Evolutionary conservation across 768 basidiomycete species (phyloP).

Genomic region (Phaeolepiota aurea): DNA sequence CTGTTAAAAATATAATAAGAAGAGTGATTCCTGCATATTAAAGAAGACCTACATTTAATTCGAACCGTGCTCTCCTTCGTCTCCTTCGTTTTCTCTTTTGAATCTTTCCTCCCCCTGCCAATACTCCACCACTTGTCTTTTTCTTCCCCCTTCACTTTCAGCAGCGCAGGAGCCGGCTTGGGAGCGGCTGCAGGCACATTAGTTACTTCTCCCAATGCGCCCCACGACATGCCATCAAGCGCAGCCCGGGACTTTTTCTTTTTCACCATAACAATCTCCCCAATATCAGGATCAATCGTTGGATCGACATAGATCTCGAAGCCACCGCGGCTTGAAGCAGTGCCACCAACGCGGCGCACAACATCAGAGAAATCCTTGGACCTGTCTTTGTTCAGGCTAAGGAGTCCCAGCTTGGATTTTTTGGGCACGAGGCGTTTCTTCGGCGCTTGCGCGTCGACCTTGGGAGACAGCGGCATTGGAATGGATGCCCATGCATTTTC

Average conservation of each 20-base stretch:
- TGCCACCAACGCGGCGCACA: constrained; percentile 38
- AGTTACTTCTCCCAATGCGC: constrained; percentile 47
- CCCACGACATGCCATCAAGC: constrained; percentile 54
- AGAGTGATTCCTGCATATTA: neutral
- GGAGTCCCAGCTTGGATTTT: constrained; percentile 53
- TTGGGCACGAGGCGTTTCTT: constrained; percentile 58
- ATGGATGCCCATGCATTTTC: constrained; percentile 26
- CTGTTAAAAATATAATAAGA: constrained; percentile 11
- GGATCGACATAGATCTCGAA: constrained; percentile 73
- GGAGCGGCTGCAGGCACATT: constrained; percentile 31
- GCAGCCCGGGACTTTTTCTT: constrained; percentile 63
- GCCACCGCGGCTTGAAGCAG: constrained; percentile 28
- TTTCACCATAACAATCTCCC: constrained; percentile 66
- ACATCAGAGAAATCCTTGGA: constrained; percentile 53
- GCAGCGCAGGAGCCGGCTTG: constrained; percentile 11
- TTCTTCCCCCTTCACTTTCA: constrained; percentile 29
- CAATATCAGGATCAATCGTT: constrained; percentile 52
- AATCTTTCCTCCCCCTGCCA: constrained; percentile 64
- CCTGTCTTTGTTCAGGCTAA: constrained; percentile 21
- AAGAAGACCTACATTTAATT: constrained; percentile 31
- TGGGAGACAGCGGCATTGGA: constrained; percentile 25
- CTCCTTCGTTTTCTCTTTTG: constrained; percentile 51
- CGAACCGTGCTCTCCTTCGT: constrained; percentile 29
- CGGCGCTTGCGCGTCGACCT: constrained; percentile 13
- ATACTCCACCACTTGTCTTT: constrained; percentile 80